A percentile compares a stretch with the other conserved stretches of the same genome.
Evolutionary conservation across 257 asterid genomes (phyloP).

Genomic region (Scutellaria minor): DNA sequence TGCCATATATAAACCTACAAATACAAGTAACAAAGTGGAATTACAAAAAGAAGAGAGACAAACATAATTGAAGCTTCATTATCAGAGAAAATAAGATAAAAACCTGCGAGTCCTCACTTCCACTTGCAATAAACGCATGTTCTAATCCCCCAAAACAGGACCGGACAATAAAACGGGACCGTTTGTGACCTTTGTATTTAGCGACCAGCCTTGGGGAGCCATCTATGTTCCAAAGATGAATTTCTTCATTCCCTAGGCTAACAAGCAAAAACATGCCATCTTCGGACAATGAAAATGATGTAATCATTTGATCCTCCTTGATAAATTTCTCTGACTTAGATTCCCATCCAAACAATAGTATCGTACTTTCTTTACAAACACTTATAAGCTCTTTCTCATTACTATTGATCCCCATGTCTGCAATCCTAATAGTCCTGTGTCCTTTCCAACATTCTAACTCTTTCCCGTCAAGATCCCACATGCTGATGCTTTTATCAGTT

Average conservation of each 20-base stretch:
- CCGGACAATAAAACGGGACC: conserved; percentile 75
- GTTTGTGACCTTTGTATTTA: conserved; percentile 84
- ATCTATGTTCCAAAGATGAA: conserved; percentile 90
- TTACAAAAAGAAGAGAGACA: neutral
- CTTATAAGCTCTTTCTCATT: conserved; percentile 76
- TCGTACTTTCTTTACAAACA: conserved; percentile 64
- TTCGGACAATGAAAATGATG: conserved; percentile 71
- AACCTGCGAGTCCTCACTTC: conserved; percentile 98
- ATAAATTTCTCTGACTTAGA: conserved; percentile 68
- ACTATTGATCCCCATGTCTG: conserved; percentile 70
- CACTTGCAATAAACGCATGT: conserved; percentile 90
- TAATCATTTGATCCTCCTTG: conserved; percentile 76
- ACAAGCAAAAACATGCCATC: conserved; percentile 76
- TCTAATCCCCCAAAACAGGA: conserved; percentile 91
- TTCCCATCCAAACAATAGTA: conserved; percentile 75
- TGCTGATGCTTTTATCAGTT: conserved; percentile 75
- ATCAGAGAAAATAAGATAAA: neutral
- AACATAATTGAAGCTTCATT: neutral
- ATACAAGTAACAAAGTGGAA: neutral
- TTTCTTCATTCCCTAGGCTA: conserved; percentile 74
- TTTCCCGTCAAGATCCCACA: conserved; percentile 92
- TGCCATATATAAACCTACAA: conserved; percentile 86
- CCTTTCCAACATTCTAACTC: conserved; percentile 91
- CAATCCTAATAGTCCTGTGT: conserved; percentile 60
- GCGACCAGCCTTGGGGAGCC: conserved; percentile 60